Conservation (phyloP, 306 rosid species). For the Cucurbita pepo region DNA sequence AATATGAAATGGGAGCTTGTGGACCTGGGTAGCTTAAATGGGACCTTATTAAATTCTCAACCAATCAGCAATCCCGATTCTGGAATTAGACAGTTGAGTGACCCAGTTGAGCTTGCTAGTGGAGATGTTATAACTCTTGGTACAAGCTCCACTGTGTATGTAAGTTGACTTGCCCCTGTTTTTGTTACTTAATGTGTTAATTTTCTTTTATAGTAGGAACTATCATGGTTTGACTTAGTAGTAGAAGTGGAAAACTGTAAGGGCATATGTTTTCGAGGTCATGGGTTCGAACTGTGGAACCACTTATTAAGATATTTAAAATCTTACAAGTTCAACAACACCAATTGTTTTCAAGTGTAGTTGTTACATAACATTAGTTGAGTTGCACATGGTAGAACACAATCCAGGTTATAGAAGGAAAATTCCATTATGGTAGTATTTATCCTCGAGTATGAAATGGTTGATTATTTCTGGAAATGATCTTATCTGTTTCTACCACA, state of each 20-base stretch:
- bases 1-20: constrained; percentile 85
- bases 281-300: background rate
- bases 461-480: background rate
- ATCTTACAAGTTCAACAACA: background rate
- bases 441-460: background rate
- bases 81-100: constrained; percentile 73
- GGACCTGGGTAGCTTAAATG: constrained; percentile 96
- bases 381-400: background rate
- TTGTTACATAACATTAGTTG: background rate
- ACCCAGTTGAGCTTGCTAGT: constrained; percentile 47
- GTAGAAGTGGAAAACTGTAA: background rate
- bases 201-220: no score
- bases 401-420: background rate
- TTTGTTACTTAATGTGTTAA: background rate
- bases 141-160: constrained; percentile 62
- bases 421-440: background rate
- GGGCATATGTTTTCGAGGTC: background rate
- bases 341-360: background rate
- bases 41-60: constrained; percentile 64
- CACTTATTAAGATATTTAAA: background rate
- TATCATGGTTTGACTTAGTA: background rate
- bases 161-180: constrained; percentile 24
- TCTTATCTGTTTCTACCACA: background rate
- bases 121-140: constrained; percentile 90
- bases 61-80: constrained; percentile 55